Evolutionary conservation across 148 eudicot species (phyloP).

Genomic region (Arbutus unedo): DNA sequence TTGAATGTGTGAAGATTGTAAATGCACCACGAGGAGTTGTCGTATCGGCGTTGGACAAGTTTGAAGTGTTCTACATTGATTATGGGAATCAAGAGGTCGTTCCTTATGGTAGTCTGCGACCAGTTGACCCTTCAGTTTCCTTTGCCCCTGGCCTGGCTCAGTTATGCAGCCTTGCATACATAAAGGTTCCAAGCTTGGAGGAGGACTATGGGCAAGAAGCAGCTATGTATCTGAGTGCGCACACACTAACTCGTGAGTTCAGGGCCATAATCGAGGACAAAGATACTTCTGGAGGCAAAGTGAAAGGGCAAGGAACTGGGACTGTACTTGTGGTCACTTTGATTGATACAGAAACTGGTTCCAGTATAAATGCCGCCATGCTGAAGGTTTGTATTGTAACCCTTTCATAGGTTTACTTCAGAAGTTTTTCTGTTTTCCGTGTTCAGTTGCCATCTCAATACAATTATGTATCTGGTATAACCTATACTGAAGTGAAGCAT

Average conservation of each 20-base stretch:
- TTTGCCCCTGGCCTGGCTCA: slow-evolving; percentile 74
- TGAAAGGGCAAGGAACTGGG: slow-evolving; percentile 92
- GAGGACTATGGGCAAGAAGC: slow-evolving; percentile 95
- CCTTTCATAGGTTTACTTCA: slow-evolving; percentile 11
- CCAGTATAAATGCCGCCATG: slow-evolving; percentile 68
- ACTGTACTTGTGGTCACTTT: slow-evolving; percentile 60
- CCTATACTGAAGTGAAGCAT: no score
- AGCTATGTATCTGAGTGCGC: slow-evolving; percentile 58
- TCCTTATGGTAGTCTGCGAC: slow-evolving; percentile 66
- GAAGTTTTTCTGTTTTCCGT: slow-evolving; percentile 7
- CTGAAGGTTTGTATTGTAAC: slow-evolving; percentile 53
- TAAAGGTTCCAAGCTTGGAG: slow-evolving; percentile 73
- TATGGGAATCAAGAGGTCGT: slow-evolving; percentile 88
- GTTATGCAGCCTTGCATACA: slow-evolving; percentile 75
- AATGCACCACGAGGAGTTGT: slow-evolving; percentile 67
- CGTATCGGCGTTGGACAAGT: slow-evolving; percentile 57
- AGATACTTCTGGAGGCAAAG: slow-evolving; percentile 82
- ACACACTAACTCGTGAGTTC: slow-evolving; percentile 51
- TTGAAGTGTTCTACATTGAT: slow-evolving; percentile 90
- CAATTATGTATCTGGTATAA: no score
- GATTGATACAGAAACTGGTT: slow-evolving; percentile 47
- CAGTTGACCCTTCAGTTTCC: slow-evolving; percentile 62
- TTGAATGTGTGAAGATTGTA: slow-evolving; percentile 37
- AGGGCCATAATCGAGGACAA: slow-evolving; percentile 72
- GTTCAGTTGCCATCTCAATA: neutral